Percentiles rank a stretch among this genome's conserved stretches.
Evolutionary conservation across 257 asterid species (phyloP).

Genomic region (Petrea volubilis): DNA sequence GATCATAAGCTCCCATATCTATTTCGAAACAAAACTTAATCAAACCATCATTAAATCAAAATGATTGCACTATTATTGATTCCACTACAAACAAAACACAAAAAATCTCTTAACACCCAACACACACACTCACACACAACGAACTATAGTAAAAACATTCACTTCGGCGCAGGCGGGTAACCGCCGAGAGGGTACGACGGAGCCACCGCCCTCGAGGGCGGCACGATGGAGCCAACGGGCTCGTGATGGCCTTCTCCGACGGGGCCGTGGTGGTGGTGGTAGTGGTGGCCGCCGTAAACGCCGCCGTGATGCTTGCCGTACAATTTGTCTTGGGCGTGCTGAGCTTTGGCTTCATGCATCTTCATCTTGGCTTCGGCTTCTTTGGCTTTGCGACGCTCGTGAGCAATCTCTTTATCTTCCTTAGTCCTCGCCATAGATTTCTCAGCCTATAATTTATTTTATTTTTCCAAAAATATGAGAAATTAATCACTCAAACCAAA

Average conservation of each 20-base stretch:
- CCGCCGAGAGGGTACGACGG: constrained; percentile 45
- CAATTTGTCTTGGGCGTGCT: constrained; percentile 49
- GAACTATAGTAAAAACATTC: background rate
- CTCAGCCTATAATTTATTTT: constrained; percentile 38
- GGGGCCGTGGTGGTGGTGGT: constrained; percentile 5
- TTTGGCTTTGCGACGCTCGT: constrained; percentile 62
- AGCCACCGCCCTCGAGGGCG: constrained; percentile 32
- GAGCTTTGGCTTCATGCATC: constrained; percentile 65
- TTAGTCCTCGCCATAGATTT: constrained; percentile 46
- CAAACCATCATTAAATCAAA: too few species aligned
- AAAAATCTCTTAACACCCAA: background rate
- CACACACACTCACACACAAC: background rate
- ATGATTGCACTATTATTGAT: too few species aligned
- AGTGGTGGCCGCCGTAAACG: constrained; percentile 17
- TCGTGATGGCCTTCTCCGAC: background rate
- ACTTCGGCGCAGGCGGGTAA: constrained; percentile 29
- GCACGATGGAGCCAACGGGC: constrained; percentile 23
- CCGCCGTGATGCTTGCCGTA: constrained; percentile 29
- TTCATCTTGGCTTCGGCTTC: constrained; percentile 82
- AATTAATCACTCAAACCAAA: too few species aligned
- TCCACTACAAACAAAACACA: background rate
- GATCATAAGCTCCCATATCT: too few species aligned
- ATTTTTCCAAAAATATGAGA: background rate
- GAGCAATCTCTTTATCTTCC: constrained; percentile 57
- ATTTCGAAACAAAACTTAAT: too few species aligned